Evolutionary conservation across 2,329 filamentous ascomycete species (phyloP), one percentile per base, ranked within the genome.

Genomic region (Elsinoe fawcettii): DNA sequence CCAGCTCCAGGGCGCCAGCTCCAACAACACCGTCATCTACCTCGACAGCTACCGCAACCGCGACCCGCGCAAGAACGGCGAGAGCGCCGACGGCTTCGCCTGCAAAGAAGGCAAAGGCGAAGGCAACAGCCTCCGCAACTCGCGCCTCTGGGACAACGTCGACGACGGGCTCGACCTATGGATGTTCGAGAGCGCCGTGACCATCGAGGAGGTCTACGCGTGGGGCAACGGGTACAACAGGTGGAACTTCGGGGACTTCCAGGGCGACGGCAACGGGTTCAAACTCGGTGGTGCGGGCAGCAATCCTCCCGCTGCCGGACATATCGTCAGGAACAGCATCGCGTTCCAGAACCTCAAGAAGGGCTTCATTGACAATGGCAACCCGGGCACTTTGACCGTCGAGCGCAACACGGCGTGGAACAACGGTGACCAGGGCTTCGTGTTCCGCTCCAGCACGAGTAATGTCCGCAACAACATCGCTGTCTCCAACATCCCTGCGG

Each of bases 111-210:
- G 77, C 5, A 68, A 65, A 1, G 76, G 76, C 2, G 69, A 70
- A 18, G 76, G 76, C 7, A 79, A 79, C 53, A 61, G 74, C 1
- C 61, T 78, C 5, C 70, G 71, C 25, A 74, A 74, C 5, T 73
- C 75, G 0, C 71, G 76, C 16, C 68, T 78, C 0, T 79, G 75
- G 74, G 71, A 79, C 55, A 79, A 79, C 30, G 76, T 78, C 5
- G 76, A 79, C 37, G 76, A 79, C 55, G 76, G 76, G 1, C 66
- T 77, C 4, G 75, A 77, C 61, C 64, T 77, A 0, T 77, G 64
- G 60, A 65, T 67, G 65, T 77, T 77, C 59, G 71, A 69, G 55
- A 74, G 71, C 5, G 65, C 70, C 6, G 61, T 77, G 9, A 76
- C 74, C 0, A 67, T 77, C 37, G 67, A 75, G 25, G 74, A 77